Percentiles rank a stretch among this genome's conserved stretches.
These are phyloP conservation scores for Nepenthes mirabilis DNA, from an alignment of 148 eudicot species.

Conservation along the genomic window DNA sequence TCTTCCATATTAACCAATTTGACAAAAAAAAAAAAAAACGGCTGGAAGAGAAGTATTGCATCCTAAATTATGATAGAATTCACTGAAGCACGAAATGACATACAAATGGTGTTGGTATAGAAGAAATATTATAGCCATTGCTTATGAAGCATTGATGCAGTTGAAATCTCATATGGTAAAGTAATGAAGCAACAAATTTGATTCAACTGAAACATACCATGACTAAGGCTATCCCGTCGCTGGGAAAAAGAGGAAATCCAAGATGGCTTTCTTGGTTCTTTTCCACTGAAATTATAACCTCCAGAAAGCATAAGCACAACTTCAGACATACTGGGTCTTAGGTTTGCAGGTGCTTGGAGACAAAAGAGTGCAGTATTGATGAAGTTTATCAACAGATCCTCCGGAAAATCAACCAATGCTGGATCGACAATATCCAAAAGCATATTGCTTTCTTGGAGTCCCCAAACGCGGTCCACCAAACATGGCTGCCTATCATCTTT, in stretches of 20 bases:
- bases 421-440: slow-evolving; percentile 48
- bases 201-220: not conserved
- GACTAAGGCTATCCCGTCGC: not conserved
- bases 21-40: too few species aligned
- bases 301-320: slow-evolving; percentile 47
- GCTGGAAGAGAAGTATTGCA: too few species aligned
- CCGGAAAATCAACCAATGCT: slow-evolving; percentile 25
- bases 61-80: too few species aligned
- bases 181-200: too few species aligned
- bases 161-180: too few species aligned
- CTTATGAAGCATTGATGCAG: too few species aligned
- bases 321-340: slow-evolving; percentile 55
- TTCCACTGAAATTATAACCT: slow-evolving; percentile 29
- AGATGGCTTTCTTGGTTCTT: slow-evolving; percentile 26
- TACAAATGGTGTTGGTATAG: too few species aligned
- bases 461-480: slow-evolving; percentile 59
- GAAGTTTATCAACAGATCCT: slow-evolving; percentile 31
- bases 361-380: slow-evolving; percentile 50
- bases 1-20: too few species aligned
- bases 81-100: too few species aligned
- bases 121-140: too few species aligned
- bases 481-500: not conserved
- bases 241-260: not conserved
- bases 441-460: slow-evolving; percentile 30
- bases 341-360: slow-evolving; percentile 37